These are phyloP conservation scores for Penicillium oxalicum DNA, from an alignment of 2,329 filamentous ascomycete species.

Conservation along the genomic window DNA sequence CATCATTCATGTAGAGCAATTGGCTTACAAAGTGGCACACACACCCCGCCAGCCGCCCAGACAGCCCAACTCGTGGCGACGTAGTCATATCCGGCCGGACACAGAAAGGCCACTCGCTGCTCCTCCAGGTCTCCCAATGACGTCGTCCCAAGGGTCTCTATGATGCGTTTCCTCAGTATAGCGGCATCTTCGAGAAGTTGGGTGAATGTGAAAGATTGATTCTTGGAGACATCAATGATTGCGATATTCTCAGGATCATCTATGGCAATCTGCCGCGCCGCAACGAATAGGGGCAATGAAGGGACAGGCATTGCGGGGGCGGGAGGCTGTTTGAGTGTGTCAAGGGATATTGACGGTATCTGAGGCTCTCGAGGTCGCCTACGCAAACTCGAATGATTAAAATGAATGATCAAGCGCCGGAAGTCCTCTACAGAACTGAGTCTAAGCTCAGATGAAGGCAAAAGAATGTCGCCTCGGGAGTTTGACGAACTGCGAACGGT, in stretches of 20 bases:
- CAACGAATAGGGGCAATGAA: slow-evolving; percentile 36
- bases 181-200: slow-evolving; percentile 38
- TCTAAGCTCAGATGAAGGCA: not conserved
- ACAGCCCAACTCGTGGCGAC: slow-evolving; percentile 40
- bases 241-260: slow-evolving; percentile 32
- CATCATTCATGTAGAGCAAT: not conserved
- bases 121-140: slow-evolving; percentile 30
- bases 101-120: slow-evolving; percentile 35
- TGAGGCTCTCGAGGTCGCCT: too few species aligned
- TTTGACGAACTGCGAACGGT: not conserved
- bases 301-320: slow-evolving; percentile 26
- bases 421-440: not conserved
- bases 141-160: slow-evolving; percentile 26
- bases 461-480: not conserved
- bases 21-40: slow-evolving; percentile 39
- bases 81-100: slow-evolving; percentile 40
- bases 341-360: not conserved
- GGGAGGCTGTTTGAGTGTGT: not conserved
- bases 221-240: slow-evolving; percentile 35
- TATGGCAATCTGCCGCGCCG: slow-evolving; percentile 32
- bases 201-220: slow-evolving; percentile 35
- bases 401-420: too few species aligned
- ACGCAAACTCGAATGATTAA: too few species aligned
- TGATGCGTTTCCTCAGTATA: slow-evolving; percentile 31
- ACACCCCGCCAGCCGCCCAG: slow-evolving; percentile 41